Percentiles rank a stretch among this genome's conserved stretches.
phyloP scores from a whole-genome alignment of 108 stramenopile species.

The Aurantiochytrium sp. region DNA sequence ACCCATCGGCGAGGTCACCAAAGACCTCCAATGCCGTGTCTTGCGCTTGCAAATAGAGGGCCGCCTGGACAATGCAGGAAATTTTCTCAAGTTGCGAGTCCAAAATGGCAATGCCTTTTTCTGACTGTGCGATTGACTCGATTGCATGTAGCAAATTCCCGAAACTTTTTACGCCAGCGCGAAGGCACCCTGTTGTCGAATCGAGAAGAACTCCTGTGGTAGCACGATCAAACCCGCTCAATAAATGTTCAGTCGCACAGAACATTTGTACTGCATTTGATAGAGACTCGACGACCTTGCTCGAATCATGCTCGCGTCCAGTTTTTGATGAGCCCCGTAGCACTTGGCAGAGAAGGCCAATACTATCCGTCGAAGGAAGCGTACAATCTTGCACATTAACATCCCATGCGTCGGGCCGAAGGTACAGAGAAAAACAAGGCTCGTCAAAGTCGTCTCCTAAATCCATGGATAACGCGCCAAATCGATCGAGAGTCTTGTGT shows the following conservation, averaged over 20 bases:
- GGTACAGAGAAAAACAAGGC: background rate
- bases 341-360: background rate
- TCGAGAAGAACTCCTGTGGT: too few species aligned
- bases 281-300: too few species aligned
- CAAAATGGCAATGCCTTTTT: background rate
- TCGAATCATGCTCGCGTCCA: too few species aligned
- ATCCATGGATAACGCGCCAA: background rate
- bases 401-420: background rate
- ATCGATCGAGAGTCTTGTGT: background rate
- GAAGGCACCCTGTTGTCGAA: too few species aligned
- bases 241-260: too few species aligned
- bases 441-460: background rate
- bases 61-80: background rate
- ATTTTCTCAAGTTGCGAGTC: background rate
- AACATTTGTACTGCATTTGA: too few species aligned
- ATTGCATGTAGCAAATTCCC: background rate
- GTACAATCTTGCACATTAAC: background rate
- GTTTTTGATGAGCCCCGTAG: too few species aligned
- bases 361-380: background rate
- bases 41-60: background rate
- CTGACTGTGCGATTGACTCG: background rate
- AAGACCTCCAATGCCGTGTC: background rate
- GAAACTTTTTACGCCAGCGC: background rate
- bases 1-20: background rate
- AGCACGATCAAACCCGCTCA: too few species aligned